Base-by-base conservation (phyloP, 176 grass and related monocot genomes). In the Olyra latifolia region DNA sequence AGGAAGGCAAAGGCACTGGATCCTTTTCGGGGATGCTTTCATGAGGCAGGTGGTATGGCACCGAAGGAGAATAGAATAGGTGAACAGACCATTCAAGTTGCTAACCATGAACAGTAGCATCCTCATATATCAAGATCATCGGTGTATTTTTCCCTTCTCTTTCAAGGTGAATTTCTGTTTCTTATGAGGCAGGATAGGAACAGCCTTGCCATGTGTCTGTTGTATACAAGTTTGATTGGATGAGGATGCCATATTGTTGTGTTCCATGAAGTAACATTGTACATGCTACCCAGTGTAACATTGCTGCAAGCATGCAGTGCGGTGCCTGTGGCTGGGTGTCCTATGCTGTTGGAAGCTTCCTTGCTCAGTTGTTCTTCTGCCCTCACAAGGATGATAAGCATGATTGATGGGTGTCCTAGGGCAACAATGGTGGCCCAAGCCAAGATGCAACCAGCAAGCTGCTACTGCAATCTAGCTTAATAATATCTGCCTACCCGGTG, bases 1-100 rank as follows among this genome's bases (percentile, higher is more conserved):
- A 66, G 77, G 62, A 82, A 74, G 85, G 71, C 50, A 88, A 82
- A 54, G 48, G 62, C 66, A 62, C 41, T 78, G 41, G 30, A 88
- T 88, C 72, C 78, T 71, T 77, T 82, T 74, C 46, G 43, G 77
- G 69, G 62, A 68, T 67, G 81, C 63, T 38, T 78, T 73, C 40
- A 71, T 40, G 27, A 40, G 74, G 66, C 55, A 12, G 27, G 28
- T 45, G 38, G 25, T 27, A 60, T 41, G 53, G 54, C 74, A 61
- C 19, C 57, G 60, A 20, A 80, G 3, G 45, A 46, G n/a, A 58
- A 27, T 9, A 46, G n/a, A 58, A 27, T 9, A 28, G 43, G 78
- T 52, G 69, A 62, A 28, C n/a, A 19, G 28, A 25, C 66, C 23
- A 27, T 29, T 63, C 69, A 63, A 50, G 40, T 50, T 77, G 46